phyloP scores from a whole-genome alignment of 208 protist genomes.

The Leishmania gerbilli region DNA sequence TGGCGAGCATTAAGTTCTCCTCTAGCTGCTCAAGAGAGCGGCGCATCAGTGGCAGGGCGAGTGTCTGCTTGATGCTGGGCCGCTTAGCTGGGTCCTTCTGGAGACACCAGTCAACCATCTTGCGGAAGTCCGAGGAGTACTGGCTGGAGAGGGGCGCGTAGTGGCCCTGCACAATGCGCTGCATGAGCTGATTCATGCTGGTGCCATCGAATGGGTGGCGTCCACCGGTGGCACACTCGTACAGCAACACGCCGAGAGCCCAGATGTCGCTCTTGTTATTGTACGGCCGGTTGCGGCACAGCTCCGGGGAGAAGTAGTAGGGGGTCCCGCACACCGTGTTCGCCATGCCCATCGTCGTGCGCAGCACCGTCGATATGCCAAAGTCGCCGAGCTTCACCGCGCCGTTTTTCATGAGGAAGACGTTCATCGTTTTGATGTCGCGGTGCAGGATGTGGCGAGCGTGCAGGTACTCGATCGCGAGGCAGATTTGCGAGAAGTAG shows the following conservation, averaged over 20 bases:
- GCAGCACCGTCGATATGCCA: constrained; percentile 91
- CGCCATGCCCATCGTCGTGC: constrained; percentile 92
- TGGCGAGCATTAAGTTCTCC: constrained; percentile 90
- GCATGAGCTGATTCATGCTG: constrained; percentile 94
- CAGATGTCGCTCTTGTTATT: constrained; percentile 97
- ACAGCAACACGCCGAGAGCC: constrained; percentile 90
- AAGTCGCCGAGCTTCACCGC: constrained; percentile 94
- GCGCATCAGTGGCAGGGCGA: constrained; percentile 71
- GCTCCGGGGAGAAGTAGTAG: constrained; percentile 96
- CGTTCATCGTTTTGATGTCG: constrained; percentile 94
- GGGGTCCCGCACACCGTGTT: constrained; percentile 94
- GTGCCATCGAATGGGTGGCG: constrained; percentile 93
- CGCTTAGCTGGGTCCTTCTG: constrained; percentile 80
- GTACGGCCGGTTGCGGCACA: constrained; percentile 95
- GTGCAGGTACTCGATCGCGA: constrained; percentile 94
- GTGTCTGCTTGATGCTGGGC: constrained; percentile 81
- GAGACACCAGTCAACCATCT: constrained; percentile 89
- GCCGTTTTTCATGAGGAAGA: constrained; percentile 93
- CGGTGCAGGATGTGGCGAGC: constrained; percentile 92
- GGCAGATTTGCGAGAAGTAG: constrained; percentile 92
- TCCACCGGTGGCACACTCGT: constrained; percentile 83
- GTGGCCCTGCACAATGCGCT: constrained; percentile 86
- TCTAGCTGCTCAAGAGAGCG: constrained; percentile 80
- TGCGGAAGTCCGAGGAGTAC: constrained; percentile 86
- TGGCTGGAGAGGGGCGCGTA: constrained; percentile 82